Evolutionary conservation across 228 moss, liverwort and hornwort genomes (phyloP), one percentile per base, ranked within the genome.

Genomic region (Sphagnum fallax): DNA sequence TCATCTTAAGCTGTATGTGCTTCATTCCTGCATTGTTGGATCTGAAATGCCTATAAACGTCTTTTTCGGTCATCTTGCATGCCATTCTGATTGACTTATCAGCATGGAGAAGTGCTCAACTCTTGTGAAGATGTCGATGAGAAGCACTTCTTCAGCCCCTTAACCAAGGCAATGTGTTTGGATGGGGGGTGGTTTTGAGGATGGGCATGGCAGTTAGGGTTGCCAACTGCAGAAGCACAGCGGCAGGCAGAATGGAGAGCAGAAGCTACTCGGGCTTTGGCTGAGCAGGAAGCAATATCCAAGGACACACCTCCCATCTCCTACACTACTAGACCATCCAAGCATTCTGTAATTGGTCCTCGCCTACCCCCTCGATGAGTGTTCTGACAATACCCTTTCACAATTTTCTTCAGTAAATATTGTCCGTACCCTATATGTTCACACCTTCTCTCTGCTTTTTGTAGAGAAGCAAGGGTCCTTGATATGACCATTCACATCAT

Each of bases 201-300:
- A 73, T 76, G 73, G 71, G 84, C 77, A 73, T 92, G 89, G 84
- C 89, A 89, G 91, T 81, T 92, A 83, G 92, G 92, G 72, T 88
- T 92, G 85, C 92, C 92, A 78, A 85, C 89, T 74, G 92, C 92
- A 69, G 92, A 92, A 92, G 92, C 92, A 82, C 92, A 92, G 74
- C 89, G 89, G 66, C 92, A 92, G 78, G 92, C 92, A 48, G 92
- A 92, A 69, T 92, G 92, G 92, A 89, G 92, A 85, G 92, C 92
- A 64, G 92, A 92, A 87, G 92, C 92, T 72, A 89, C 92, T 72
- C 80, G 89, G 70, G 89, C 92, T 75, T 78, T 92, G 63, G 85
- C 87, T 50, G 88, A 88, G 77, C 79, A 83, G 75, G 89, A 92
- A 77, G 87, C 85, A 49, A 71, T 87, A 32, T 77, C 72, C 65